Conservation (phyloP, 352 stramenopile genomes). For the Phytophthora pluvialis region DNA sequence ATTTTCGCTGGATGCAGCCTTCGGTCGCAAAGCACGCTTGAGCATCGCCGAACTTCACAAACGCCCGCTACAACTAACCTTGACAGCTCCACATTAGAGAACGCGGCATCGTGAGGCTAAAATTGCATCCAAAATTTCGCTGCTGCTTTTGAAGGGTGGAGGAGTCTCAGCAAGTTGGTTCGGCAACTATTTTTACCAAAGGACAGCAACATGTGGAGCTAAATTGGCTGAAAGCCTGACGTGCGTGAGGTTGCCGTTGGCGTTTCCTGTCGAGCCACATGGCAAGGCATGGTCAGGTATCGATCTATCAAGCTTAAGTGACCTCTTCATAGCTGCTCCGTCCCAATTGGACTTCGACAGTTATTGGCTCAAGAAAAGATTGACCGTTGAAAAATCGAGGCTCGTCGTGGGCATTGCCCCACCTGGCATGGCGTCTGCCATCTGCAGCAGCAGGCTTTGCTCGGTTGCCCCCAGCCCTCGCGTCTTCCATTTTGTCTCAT, state of each 20-base stretch:
- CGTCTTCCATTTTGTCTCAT: slow-evolving; percentile 33
- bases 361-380: slow-evolving; percentile 18
- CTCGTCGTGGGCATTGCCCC: not conserved
- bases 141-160: not conserved
- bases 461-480: slow-evolving; percentile 33
- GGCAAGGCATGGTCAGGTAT: no score
- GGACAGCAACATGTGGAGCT: not conserved
- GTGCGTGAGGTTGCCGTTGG: not conserved
- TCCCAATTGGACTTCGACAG: slow-evolving; percentile 24
- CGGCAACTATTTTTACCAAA: not conserved
- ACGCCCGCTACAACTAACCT: not conserved
- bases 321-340: slow-evolving; percentile 3
- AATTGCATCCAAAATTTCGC: not conserved
- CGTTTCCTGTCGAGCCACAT: not conserved
- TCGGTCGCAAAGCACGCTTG: no score
- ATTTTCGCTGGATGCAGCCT: no score
- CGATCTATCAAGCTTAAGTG: slow-evolving; percentile 2
- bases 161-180: no score
- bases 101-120: no score
- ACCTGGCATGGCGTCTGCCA: not conserved
- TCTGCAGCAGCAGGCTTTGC: slow-evolving; percentile 13
- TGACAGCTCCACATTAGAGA: not conserved
- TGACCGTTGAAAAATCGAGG: slow-evolving; percentile 17
- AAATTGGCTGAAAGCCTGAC: not conserved
- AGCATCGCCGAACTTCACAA: no score